A percentile compares a stretch with the other conserved stretches of the same genome.
Evolutionary conservation across 2,329 filamentous ascomycete species (phyloP).

Genomic region (Neurospora crassa): DNA sequence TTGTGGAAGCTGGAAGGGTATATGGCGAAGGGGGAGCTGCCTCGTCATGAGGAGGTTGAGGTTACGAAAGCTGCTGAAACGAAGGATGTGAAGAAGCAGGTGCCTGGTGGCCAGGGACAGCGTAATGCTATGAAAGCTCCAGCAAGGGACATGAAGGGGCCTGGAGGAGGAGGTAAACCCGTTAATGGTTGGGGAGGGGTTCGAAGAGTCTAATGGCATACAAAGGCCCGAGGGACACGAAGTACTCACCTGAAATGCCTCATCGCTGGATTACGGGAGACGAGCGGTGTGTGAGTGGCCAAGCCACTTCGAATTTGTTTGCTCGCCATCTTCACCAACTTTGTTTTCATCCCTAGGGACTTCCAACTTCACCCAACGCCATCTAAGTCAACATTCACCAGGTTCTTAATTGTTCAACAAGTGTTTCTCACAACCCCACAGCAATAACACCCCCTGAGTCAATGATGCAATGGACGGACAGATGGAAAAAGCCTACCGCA

Average conservation of each 20-base stretch:
- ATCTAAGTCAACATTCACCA: no score
- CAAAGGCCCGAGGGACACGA: background rate
- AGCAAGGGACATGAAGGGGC: background rate
- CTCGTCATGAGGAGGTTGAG: background rate
- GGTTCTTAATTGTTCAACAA: no score
- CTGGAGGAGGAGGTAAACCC: background rate
- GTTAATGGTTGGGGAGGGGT: background rate
- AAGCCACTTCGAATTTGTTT: background rate
- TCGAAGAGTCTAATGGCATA: background rate
- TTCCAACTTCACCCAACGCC: background rate
- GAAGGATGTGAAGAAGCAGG: background rate
- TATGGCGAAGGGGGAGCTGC: background rate
- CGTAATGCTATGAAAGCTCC: background rate
- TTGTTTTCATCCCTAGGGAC: background rate
- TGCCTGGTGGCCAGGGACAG: background rate
- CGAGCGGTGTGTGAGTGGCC: background rate
- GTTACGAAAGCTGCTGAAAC: background rate
- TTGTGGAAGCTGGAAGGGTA: conserved; percentile 54
- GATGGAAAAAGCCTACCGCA: no score
- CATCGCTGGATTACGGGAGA: background rate
- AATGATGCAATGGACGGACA: no score
- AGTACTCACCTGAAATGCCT: background rate
- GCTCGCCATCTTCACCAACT: background rate
- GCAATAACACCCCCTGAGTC: no score
- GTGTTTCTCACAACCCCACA: no score